Percentiles rank a stretch among this genome's conserved stretches.
Conservation (phyloP, 805 yeast species). For the Starmera quercuum region DNA sequence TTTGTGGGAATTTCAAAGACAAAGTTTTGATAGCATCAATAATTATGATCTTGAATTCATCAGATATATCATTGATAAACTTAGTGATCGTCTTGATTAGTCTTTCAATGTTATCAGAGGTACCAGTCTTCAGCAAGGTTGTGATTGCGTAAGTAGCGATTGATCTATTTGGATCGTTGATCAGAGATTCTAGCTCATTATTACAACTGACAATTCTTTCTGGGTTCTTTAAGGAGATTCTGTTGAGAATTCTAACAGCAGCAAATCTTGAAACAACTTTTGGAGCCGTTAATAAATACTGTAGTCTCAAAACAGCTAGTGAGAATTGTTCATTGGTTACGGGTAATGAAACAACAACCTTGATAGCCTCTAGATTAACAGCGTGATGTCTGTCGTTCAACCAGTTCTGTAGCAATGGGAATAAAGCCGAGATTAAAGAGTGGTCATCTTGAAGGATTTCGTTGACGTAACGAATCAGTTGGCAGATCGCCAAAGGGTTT, state of each 20-base stretch:
- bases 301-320: constrained; percentile 66
- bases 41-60: constrained; percentile 90
- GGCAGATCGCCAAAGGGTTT: constrained; percentile 77
- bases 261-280: constrained; percentile 87
- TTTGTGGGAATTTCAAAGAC: constrained; percentile 88
- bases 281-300: constrained; percentile 75
- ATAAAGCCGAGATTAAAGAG: constrained; percentile 46
- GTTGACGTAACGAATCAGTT: constrained; percentile 76
- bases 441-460: constrained; percentile 67
- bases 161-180: constrained; percentile 83
- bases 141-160: constrained; percentile 96
- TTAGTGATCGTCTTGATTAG: constrained; percentile 80
- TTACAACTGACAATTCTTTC: constrained; percentile 74
- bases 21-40: constrained; percentile 91
- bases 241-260: constrained; percentile 84
- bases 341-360: constrained; percentile 32
- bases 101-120: constrained; percentile 81
- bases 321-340: constrained; percentile 60
- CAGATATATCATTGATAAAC: constrained; percentile 89
- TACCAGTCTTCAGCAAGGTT: constrained; percentile 90
- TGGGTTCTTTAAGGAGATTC: constrained; percentile 75
- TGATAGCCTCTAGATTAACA: constrained; percentile 90
- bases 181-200: constrained; percentile 76
- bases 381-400: constrained; percentile 76
- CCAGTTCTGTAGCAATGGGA: constrained; percentile 62